phyloP scores from a whole-genome alignment of 2,329 filamentous ascomycete species.

The Pestalotiopsis sp. region DNA sequence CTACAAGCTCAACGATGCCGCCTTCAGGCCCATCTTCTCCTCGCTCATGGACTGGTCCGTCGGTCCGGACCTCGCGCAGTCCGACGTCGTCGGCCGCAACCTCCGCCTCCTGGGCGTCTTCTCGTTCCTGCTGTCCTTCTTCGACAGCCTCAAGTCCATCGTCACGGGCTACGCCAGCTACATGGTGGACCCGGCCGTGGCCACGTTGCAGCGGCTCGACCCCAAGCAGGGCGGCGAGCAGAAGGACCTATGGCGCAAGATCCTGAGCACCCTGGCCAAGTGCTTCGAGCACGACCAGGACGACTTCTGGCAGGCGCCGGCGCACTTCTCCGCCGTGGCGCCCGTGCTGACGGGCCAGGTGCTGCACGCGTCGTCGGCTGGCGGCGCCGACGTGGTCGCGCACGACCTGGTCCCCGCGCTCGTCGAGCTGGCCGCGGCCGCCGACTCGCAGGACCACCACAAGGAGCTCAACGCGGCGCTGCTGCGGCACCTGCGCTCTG shows the following conservation, averaged over 20 bases:
- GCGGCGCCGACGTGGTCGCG: slow-evolving; percentile 36
- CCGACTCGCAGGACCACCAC: slow-evolving; percentile 85
- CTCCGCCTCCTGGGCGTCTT: slow-evolving; percentile 77
- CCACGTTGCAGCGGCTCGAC: slow-evolving; percentile 55
- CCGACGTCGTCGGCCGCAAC: slow-evolving; percentile 57
- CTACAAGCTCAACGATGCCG: slow-evolving; percentile 92
- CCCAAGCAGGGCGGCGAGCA: slow-evolving; percentile 48
- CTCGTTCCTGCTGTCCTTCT: slow-evolving; percentile 78
- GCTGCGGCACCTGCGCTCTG: slow-evolving; percentile 76
- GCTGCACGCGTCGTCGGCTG: slow-evolving; percentile 43
- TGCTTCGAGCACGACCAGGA: slow-evolving; percentile 90
- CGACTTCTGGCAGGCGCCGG: slow-evolving; percentile 92
- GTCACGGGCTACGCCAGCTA: slow-evolving; percentile 92
- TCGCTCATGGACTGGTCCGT: slow-evolving; percentile 82
- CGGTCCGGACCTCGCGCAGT: slow-evolving; percentile 53
- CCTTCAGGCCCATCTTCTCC: slow-evolving; percentile 89
- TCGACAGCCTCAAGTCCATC: slow-evolving; percentile 85
- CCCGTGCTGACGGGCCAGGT: slow-evolving; percentile 71
- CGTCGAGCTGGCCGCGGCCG: slow-evolving; percentile 76
- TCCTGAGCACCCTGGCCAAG: slow-evolving; percentile 71
- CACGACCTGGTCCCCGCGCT: slow-evolving; percentile 71
- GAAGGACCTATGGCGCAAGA: slow-evolving; percentile 65
- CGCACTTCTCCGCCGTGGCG: slow-evolving; percentile 77
- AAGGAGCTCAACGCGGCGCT: slow-evolving; percentile 83
- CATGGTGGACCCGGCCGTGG: slow-evolving; percentile 73